Base-by-base conservation (phyloP, 306 rosid species). In the Begonia peltatifolia region DNA sequence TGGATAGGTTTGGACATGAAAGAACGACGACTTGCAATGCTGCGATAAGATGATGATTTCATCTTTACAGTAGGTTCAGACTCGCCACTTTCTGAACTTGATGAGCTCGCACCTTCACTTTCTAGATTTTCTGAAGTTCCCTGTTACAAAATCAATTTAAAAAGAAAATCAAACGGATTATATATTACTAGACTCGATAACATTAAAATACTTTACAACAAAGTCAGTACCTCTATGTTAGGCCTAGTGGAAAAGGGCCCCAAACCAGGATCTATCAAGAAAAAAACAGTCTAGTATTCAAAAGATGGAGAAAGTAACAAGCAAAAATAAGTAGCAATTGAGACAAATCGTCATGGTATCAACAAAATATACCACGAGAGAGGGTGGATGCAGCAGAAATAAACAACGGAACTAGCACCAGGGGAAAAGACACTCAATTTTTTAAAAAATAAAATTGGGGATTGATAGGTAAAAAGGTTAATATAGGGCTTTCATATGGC, bases 1-100 rank as follows among this genome's bases (percentile, higher is more conserved):
- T 90, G 80, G 58, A 90, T 71, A 17, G 92, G 88, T 69, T 90
- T 86, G 44, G 95, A 79, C 75, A 86, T 83, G 87, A 90, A 83
- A 20, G 92, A 79, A 50, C 69, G 67, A 50, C 57, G 72, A 61
- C 61, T 61, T 25, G 86, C 60, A 61, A 74, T 81, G 71, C 74
- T 74, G 70, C 76, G 62, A 53, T 78, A 77, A 23, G 74, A 77
- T 63, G 84, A 71, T 23, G 73, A 70, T 61, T 57, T 53, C 9
- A 84, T 69, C 66, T 83, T 89, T 51, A 71, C 43, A 13, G 75
- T 58, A 52, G 79, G 74, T 58, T 86, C 94, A 10, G 87, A 82
- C 57, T 80, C 88, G 2, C 92, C 76, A 57, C 93, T 76, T 66
- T 83, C 94, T 16, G 87, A 86, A 35, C n/a, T 78, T 47, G 83